Percentiles rank a stretch among this genome's conserved stretches.
phyloP scores from a whole-genome alignment of 805 yeast species.

The Candida jianshihensis region DNA sequence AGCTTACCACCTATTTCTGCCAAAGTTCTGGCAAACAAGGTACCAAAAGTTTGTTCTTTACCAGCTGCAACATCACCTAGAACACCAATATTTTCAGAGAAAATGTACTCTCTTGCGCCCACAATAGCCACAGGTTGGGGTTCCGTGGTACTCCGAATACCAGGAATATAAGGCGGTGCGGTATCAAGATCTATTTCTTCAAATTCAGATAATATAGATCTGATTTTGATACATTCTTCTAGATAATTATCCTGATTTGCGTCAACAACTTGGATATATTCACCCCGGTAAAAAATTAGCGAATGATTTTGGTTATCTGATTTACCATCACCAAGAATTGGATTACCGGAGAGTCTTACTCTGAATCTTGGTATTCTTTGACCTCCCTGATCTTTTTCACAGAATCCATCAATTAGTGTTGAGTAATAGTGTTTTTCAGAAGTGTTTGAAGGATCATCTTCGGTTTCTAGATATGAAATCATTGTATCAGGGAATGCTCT shows the following conservation, averaged over 20 bases:
- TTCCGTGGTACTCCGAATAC: slow-evolving; percentile 34
- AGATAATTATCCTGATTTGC: slow-evolving; percentile 95
- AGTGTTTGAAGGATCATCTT: slow-evolving; percentile 19
- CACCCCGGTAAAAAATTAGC: slow-evolving; percentile 83
- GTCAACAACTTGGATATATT: slow-evolving; percentile 89
- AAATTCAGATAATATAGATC: slow-evolving; percentile 84
- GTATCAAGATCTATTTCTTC: slow-evolving; percentile 61
- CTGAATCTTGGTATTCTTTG: slow-evolving; percentile 55
- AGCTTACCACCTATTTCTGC: slow-evolving; percentile 93
- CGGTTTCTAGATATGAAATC: slow-evolving; percentile 50
- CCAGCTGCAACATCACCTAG: slow-evolving; percentile 97
- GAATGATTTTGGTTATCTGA: slow-evolving; percentile 93
- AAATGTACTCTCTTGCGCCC: slow-evolving; percentile 93
- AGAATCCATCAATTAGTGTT: slow-evolving; percentile 58
- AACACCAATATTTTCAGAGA: slow-evolving; percentile 87
- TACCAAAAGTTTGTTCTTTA: slow-evolving; percentile 95
- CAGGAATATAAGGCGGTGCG: slow-evolving; percentile 55
- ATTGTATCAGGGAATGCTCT: slow-evolving; percentile 65
- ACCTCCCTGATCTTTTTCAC: slow-evolving; percentile 46
- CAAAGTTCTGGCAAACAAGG: slow-evolving; percentile 85
- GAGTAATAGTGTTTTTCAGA: slow-evolving; percentile 42
- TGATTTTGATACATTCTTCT: slow-evolving; percentile 88
- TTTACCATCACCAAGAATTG: slow-evolving; percentile 94
- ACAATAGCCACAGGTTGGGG: slow-evolving; percentile 75
- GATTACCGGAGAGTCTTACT: slow-evolving; percentile 83